Conservation (phyloP, 129 eudicot genomes). For the Flaveria robusta region DNA sequence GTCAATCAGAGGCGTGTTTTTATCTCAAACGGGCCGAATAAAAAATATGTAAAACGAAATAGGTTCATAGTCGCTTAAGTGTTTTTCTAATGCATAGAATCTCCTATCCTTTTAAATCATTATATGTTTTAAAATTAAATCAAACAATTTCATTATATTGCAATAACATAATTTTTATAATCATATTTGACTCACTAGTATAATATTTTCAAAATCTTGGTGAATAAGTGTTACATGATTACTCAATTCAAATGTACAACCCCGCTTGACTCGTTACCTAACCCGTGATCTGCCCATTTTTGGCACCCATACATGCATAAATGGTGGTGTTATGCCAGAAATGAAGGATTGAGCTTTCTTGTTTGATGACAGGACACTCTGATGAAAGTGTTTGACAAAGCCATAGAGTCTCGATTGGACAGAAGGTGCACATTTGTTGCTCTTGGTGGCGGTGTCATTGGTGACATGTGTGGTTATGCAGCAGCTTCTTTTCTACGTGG, state of each 20-base stretch:
- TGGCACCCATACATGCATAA: not conserved
- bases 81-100: not conserved
- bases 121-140: no score
- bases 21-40: not conserved
- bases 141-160: not conserved
- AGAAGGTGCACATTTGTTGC: constrained; percentile 95
- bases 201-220: not conserved
- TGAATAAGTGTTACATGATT: not conserved
- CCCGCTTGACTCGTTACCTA: not conserved
- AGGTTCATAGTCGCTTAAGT: not conserved
- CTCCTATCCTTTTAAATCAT: not conserved
- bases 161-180: not conserved
- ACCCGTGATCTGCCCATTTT: not conserved
- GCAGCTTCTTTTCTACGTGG: constrained; percentile 96
- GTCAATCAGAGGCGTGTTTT: not conserved
- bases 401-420: constrained; percentile 90
- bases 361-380: constrained; percentile 63
- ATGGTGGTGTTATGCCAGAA: not conserved
- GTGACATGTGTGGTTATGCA: constrained; percentile 99
- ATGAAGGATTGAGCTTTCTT: not conserved
- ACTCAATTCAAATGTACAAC: not conserved
- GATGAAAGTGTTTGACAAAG: constrained; percentile 93
- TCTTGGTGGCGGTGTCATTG: constrained; percentile 99
- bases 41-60: no score
- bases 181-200: not conserved